These are phyloP conservation scores for Entelexis paramagnoliae DNA, from an alignment of 1,139 yeast genomes.

Conservation along the genomic window DNA sequence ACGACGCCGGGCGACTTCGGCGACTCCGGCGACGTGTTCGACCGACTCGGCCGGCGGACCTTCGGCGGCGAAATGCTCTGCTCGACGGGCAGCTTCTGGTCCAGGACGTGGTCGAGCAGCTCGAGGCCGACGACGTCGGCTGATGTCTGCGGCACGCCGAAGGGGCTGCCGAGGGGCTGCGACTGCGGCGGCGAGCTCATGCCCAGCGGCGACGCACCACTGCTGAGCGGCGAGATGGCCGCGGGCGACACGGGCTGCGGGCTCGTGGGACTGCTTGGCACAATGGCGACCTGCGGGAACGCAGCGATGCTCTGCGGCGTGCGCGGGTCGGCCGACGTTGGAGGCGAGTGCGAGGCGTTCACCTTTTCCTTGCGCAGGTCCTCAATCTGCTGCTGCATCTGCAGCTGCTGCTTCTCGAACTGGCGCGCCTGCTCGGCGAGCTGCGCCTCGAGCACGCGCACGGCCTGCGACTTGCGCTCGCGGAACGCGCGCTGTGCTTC, in stretches of 20 bases:
- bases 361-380: slow-evolving; percentile 26
- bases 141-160: slow-evolving; percentile 19
- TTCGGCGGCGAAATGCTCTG: neutral
- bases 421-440: slow-evolving; percentile 36
- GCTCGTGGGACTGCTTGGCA: neutral
- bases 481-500: slow-evolving; percentile 93
- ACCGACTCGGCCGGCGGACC: slow-evolving; percentile 2
- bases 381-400: slow-evolving; percentile 28
- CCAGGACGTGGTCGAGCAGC: slow-evolving; percentile 34
- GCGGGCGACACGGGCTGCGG: slow-evolving; percentile 3
- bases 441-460: slow-evolving; percentile 45
- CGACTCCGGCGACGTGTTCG: slow-evolving; percentile 10
- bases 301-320: slow-evolving; percentile 1
- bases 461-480: slow-evolving; percentile 60
- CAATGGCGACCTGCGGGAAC: neutral
- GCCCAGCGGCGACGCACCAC: neutral
- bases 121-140: slow-evolving; percentile 27
- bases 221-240: slow-evolving; percentile 2
- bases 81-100: slow-evolving; percentile 30
- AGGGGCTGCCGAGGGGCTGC: slow-evolving; percentile 13
- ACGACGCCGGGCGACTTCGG: slow-evolving; percentile 12
- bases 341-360: neutral
- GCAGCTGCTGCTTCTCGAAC: slow-evolving; percentile 25
- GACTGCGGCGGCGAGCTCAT: slow-evolving; percentile 1
- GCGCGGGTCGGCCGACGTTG: neutral